Base-by-base conservation (phyloP, 495 filamentous ascomycete species). In the Penicillium maclennaniae region DNA sequence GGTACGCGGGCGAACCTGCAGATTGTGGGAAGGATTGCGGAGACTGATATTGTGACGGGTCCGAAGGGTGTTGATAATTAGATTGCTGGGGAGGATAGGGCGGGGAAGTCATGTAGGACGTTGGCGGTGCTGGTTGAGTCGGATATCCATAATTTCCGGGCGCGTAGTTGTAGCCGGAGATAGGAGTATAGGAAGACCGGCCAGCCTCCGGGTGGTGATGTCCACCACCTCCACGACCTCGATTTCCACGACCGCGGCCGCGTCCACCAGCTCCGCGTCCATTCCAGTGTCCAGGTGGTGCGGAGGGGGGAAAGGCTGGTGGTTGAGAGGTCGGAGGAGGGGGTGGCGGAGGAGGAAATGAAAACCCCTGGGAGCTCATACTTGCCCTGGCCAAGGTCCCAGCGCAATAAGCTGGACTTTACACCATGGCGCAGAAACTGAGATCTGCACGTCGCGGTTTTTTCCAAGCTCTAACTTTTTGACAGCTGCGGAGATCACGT, bases 171-270 rank as follows among this genome's bases (percentile, higher is more conserved):
- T 60, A 62, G 10, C 56, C 51, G 26, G 67, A 38, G 4, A 54
- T 21, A 43, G 53, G 54, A 17, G 57, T 41, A 54, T 69, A 68
- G 31, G 55, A 39, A 16, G 55, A 54, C 25, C 60, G 60, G 34
- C 55, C 51, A 50, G 61, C 55, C 20, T 62, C 54, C 14, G 62
- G n/a, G 40, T 74, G 73, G 59, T 73, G 74, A 59, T 79, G 70
- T 9, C 76, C 76, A 53, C 77, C 74, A 44, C 83, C 79, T 58
- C 78, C 72, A 26, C 78, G 76, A 62, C 75, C 72, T 21, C 75
- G 77, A 56, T 74, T 74, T 51, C 72, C 74, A 61, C 54, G 63
- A 44, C 67, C 72, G 45, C 66, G 73, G 60, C 63, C 77, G 54
- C 64, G 71, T 53, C 63, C 63, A 46, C 53, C 60, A 44, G 55